A percentile compares a stretch with the other conserved stretches of the same genome.
Evolutionary conservation across 345 rosid genomes (phyloP).

Genomic region (Eucalyptus melliodora): DNA sequence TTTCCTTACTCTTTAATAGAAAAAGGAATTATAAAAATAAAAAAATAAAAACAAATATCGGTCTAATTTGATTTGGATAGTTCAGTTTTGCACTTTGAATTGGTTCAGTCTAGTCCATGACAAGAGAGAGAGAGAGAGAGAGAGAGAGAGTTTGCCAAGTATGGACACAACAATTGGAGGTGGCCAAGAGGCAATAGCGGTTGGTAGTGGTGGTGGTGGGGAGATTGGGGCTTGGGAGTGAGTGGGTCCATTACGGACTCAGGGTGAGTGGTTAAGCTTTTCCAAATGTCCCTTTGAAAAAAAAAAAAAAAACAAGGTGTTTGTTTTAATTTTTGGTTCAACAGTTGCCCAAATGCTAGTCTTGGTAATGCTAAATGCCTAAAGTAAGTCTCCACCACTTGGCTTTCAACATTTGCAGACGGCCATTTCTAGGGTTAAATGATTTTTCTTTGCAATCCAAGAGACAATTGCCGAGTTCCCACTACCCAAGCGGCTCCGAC

Average conservation of each 20-base stretch:
- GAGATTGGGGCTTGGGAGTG: background rate
- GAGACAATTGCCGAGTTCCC: accelerated
- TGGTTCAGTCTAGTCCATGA: no score
- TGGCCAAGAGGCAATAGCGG: background rate
- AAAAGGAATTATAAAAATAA: accelerated
- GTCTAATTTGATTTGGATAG: no score
- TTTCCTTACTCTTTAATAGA: no score
- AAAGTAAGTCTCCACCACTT: background rate
- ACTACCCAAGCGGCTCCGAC: background rate
- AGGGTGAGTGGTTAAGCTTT: no score
- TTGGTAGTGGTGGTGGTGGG: background rate
- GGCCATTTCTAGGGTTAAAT: background rate
- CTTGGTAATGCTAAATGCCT: no score
- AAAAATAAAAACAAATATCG: no score
- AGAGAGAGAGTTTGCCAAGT: no score
- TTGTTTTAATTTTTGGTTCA: background rate
- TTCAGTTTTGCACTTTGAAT: no score
- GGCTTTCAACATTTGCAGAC: accelerated
- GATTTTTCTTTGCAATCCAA: background rate
- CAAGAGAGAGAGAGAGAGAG: no score
- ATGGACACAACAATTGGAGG: background rate
- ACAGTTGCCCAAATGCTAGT: no score
- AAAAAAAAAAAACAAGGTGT: no score
- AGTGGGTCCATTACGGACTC: background rate
- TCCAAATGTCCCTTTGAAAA: no score